These are phyloP conservation scores for Eucalyptus guilfoylei DNA, from an alignment of 345 rosid species.

Conservation along the genomic window DNA sequence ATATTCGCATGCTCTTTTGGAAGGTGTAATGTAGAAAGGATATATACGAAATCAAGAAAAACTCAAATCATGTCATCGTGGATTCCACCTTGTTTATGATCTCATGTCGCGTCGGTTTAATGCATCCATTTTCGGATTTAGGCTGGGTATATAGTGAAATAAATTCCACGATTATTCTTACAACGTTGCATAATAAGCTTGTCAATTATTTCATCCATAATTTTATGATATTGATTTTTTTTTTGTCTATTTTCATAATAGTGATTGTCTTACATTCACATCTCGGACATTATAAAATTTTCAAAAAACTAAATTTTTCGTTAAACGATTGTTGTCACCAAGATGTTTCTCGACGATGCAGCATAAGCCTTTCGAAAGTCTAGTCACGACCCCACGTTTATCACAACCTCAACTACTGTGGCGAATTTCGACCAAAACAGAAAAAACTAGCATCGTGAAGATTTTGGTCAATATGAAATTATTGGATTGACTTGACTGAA, in stretches of 20 bases:
- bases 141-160: background rate
- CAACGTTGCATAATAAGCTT: fast-evolving
- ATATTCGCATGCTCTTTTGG: background rate
- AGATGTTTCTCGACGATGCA: no score
- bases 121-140: background rate
- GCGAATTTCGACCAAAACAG: no score
- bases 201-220: background rate
- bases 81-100: background rate
- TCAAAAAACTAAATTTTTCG: no score
- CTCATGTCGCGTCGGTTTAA: background rate
- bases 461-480: background rate
- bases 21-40: background rate
- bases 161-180: fast-evolving
- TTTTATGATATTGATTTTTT: background rate
- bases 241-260: background rate
- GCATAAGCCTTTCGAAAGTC: no score
- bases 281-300: no score
- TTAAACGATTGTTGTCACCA: no score
- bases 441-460: background rate
- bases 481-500: background rate
- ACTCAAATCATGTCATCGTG: background rate
- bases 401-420: no score
- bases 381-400: no score
- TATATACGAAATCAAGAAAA: background rate
- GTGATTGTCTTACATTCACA: background rate